Base-by-base conservation (phyloP, 1,139 yeast species). In the Suhomyces terraborum region DNA sequence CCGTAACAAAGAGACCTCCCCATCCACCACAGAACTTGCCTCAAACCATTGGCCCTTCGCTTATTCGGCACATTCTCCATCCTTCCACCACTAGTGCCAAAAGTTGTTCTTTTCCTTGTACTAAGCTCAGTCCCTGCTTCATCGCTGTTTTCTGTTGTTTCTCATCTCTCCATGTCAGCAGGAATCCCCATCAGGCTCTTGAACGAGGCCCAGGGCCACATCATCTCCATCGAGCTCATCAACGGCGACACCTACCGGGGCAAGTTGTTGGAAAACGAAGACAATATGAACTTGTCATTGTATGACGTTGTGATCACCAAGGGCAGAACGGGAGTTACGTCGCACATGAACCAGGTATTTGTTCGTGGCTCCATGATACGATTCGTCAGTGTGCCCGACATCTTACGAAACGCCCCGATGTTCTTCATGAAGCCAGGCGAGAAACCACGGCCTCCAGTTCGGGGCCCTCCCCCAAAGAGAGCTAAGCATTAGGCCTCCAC, bases 221-320 rank as follows among this genome's bases (percentile, higher is more conserved):
- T 82, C 14, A 82, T 93, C 22, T 81, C 95, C 1, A 65, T 91
- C 20, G 98, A 93, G 62, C 76, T 93, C 41, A 79, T 80, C 20
- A 83, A 93, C 1, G 98, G 98, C 1, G 93, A 86, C 52, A 79
- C 86, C 0, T 91, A 91, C 59, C 75, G 95, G 31, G 98, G 98
- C 2, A 88, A 85, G 59, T 73, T 93, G 32, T 64, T 85, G 9
- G 95, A 86, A 55, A 83, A 85, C 62, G 93, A 82, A 64, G 98
- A 93, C 58, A 91, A 85, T 60, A 93, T 93, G 98, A 93, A 93
- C 59, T 80, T 91, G 19, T 95, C 93, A 48, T 65, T 93, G 37
- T 73, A 80, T 52, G 96, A 93, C 58, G 95, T 87, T 35, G 80
- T 87, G 1, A 82, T 86, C 36, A 89, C 96, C 0, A 80, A 82